These are phyloP conservation scores for Gyromitra esculenta DNA, from an alignment of 2,329 filamentous ascomycete genomes.

Conservation along the genomic window DNA sequence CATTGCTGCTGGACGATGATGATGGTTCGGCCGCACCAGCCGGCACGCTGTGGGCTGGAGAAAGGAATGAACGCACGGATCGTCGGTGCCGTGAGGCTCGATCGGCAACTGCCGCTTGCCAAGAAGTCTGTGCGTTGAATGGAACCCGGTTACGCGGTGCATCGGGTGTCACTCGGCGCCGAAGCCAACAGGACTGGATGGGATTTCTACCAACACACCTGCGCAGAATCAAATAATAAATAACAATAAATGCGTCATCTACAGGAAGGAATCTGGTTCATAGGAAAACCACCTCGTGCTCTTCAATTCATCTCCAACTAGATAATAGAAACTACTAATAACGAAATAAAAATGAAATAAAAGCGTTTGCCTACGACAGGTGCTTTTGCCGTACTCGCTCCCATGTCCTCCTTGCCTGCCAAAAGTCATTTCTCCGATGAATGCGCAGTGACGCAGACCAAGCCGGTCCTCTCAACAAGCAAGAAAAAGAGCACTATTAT, in stretches of 20 bases:
- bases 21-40: not conserved
- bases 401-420: not conserved
- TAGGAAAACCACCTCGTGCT: not conserved
- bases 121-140: not conserved
- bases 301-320: constrained; percentile 10
- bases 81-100: not conserved
- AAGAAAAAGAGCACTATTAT: constrained; percentile 17
- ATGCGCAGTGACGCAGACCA: constrained; percentile 12
- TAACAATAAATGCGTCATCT: not conserved
- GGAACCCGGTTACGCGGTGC: not conserved
- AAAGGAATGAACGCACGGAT: not conserved
- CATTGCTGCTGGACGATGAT: constrained; percentile 15
- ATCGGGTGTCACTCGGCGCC: constrained; percentile 6
- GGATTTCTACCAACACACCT: not conserved
- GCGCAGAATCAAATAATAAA: not conserved
- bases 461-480: not conserved
- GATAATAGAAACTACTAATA: constrained; percentile 38
- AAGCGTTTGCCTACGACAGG: not conserved
- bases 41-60: not conserved
- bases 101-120: not conserved
- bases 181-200: not conserved
- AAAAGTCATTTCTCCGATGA: constrained; percentile 15
- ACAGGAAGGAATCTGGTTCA: not conserved
- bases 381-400: not conserved
- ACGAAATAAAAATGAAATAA: constrained; percentile 13